A percentile compares a stretch with the other conserved stretches of the same genome.
Evolutionary conservation across 176 grass and related monocot genomes (phyloP).

Genomic region (Poa annua): DNA sequence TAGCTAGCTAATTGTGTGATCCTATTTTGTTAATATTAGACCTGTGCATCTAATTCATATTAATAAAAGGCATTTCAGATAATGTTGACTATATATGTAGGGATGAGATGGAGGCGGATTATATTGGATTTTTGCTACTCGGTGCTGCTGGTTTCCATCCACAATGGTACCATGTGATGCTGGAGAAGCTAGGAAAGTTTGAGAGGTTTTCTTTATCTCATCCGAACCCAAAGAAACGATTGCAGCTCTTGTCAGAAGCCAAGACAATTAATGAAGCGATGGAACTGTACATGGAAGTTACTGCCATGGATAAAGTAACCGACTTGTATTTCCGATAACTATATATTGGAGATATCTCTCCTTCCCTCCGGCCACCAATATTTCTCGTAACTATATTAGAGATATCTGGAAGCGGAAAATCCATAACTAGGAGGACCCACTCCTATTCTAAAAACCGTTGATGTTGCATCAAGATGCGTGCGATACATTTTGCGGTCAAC

Average conservation of each 20-base stretch:
- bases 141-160: constrained; percentile 3
- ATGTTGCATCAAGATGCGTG: too few relatives aligned
- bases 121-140: background rate
- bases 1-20: background rate
- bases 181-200: background rate
- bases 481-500: too few relatives aligned
- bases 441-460: too few relatives aligned
- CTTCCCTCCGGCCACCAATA: background rate
- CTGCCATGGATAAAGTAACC: background rate
- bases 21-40: background rate
- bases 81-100: background rate
- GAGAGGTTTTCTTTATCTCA: accelerated
- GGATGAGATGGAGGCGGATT: background rate
- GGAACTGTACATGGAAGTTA: constrained; percentile 10
- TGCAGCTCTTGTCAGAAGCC: background rate
- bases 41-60: background rate
- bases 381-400: background rate
- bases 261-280: background rate
- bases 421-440: too few relatives aligned
- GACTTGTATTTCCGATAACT: background rate
- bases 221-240: background rate
- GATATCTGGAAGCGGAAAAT: too few relatives aligned
- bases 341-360: too few relatives aligned
- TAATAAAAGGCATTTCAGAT: background rate
- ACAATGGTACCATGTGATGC: background rate